Evolutionary conservation across 2,329 filamentous ascomycete genomes (phyloP), one percentile per base, ranked within the genome.

Genomic region (Bipolaris zeicola): DNA sequence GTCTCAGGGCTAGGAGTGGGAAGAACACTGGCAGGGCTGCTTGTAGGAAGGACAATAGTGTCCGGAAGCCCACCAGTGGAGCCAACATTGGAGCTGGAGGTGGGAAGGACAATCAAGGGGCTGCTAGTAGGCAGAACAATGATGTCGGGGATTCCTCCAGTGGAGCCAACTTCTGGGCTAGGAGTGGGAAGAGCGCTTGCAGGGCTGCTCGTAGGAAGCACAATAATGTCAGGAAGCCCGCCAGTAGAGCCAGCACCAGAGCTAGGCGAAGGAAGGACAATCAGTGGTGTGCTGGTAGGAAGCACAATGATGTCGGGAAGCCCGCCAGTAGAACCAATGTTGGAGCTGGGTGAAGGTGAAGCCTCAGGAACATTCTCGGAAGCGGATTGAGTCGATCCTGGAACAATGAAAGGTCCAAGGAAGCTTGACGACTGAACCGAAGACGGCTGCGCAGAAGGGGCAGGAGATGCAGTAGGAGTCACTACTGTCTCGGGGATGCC

Each of bases 1-100:
- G 61, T 16, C 34, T 57, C 34, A 38, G 61, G 48, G 37, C 52
- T 55, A 46, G 55, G 47, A 13, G 57, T 65, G 7, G 60, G 55
- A 5, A 33, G 57, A 14, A 62, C 18, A 3, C 52, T 38, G 10
- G 49, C 18, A 3, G 42, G n/a, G 31, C 45, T 50, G 6, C 39
- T 37, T 6, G 34, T 37, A 13, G 59, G 46, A 18, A 50, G 58
- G 6, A 69, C 57, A 20, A 65, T 46, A 24, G 41, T 61, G 38
- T 57, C 59, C 6, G 69, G 66, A 6, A 71, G 13, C 34, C 53
- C 56, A 11, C 71, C 70, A 38, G 60, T 64, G n/a, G 68, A 67
- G 24, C 64, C 67, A 31, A 61, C 13, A 6, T 47, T 13, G 2
- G 42, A n/a, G 28, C 47, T 52, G 7, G 39, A 34, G 2, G 31